Evolutionary conservation across 192 early-diverging fungal species (phyloP).

Genomic region (Helicostylum pulchrum): DNA sequence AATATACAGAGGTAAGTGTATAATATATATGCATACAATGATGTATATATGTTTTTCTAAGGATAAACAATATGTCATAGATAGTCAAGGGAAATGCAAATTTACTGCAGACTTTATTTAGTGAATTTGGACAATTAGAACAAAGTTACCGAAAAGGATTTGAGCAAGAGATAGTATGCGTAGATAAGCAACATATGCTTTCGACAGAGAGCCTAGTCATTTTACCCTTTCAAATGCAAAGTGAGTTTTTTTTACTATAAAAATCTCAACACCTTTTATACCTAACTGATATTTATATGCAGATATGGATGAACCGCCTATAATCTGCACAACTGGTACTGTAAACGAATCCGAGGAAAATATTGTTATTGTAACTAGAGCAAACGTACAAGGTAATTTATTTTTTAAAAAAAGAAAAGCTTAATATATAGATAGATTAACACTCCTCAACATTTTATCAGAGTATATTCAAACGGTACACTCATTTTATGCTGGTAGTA

Average conservation of each 20-base stretch:
- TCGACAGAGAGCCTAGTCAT: not conserved
- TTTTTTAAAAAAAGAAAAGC: too few species aligned
- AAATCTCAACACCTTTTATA: too few species aligned
- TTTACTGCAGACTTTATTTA: too few species aligned
- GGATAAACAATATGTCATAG: not conserved
- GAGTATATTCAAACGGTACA: constrained; percentile 10
- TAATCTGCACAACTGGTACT: too few species aligned
- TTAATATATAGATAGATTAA: not conserved
- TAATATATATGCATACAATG: not conserved
- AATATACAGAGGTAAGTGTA: constrained; percentile 6
- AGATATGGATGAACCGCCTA: too few species aligned
- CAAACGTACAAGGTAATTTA: constrained; percentile 4
- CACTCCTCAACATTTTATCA: not conserved
- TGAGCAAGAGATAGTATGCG: not conserved
- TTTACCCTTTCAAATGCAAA: not conserved
- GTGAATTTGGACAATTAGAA: constrained; percentile 1
- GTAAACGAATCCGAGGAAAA: too few species aligned
- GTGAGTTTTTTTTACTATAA: too few species aligned
- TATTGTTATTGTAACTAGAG: constrained; percentile 3
- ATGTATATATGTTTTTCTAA: not conserved
- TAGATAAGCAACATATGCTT: constrained; percentile 1
- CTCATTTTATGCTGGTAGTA: constrained; percentile 14
- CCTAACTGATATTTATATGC: too few species aligned
- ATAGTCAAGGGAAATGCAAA: not conserved
- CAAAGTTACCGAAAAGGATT: not conserved